Evolutionary conservation across 345 rosid species (phyloP).

Genomic region (Salix exigua): DNA sequence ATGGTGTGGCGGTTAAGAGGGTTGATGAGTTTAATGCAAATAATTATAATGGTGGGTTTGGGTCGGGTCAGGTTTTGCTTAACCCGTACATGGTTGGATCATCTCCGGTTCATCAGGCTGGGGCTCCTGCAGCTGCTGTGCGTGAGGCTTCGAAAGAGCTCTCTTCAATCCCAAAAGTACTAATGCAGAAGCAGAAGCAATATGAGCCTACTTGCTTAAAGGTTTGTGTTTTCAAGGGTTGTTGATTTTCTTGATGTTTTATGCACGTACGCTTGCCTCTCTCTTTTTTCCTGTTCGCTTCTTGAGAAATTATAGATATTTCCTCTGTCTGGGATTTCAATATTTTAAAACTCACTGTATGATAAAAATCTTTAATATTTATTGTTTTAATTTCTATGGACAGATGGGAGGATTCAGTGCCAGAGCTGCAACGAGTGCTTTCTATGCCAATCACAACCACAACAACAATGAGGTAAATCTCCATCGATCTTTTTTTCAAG

Average conservation of each 20-base stretch:
- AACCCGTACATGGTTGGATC: constrained; percentile 30
- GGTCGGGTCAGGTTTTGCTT: constrained; percentile 37
- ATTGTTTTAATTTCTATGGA: neutral
- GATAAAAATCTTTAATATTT: neutral
- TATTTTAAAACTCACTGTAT: neutral
- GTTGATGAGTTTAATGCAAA: constrained; percentile 19
- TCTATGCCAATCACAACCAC: constrained; percentile 13
- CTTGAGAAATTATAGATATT: neutral
- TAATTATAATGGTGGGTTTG: constrained; percentile 14
- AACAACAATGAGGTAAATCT: constrained; percentile 17
- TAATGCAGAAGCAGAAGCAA: constrained; percentile 21
- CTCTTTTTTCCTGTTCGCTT: constrained; percentile 10
- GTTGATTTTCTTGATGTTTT: neutral
- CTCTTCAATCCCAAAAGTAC: constrained; percentile 85
- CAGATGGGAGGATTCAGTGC: constrained; percentile 16
- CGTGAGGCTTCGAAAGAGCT: constrained; percentile 53
- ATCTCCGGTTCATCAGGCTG: constrained; percentile 9
- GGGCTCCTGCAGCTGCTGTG: neutral
- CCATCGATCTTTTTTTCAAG: neutral
- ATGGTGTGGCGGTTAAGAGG: constrained; percentile 11
- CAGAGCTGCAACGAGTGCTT: constrained; percentile 22
- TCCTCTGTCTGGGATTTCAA: neutral
- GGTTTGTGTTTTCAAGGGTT: constrained; percentile 31
- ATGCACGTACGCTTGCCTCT: neutral
- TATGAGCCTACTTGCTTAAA: constrained; percentile 40